Percentiles rank a stretch among this genome's conserved stretches.
phyloP scores from a whole-genome alignment of 2,329 filamentous ascomycete genomes.

The Magnaporthiopsis rhizophila region DNA sequence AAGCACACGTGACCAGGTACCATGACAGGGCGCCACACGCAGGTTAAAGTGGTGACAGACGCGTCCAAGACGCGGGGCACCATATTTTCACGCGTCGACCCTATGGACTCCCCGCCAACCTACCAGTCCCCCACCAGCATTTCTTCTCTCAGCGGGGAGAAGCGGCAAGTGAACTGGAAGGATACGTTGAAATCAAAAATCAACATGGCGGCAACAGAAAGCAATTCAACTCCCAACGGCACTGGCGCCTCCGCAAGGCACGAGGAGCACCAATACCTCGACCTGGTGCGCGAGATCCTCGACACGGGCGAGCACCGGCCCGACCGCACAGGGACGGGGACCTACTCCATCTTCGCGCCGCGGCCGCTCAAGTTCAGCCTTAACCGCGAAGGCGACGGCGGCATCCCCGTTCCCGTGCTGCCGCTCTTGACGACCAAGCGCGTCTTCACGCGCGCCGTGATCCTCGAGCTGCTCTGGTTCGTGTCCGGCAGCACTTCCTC shows the following conservation, averaged over 20 bases:
- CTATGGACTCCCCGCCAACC: not conserved
- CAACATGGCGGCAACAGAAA: not conserved
- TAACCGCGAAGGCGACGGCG: conserved; percentile 41
- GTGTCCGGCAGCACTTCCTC: conserved; percentile 78
- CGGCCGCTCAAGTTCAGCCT: conserved; percentile 80
- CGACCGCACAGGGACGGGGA: conserved; percentile 92
- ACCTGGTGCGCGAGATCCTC: conserved; percentile 80
- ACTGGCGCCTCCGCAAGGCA: conserved; percentile 33
- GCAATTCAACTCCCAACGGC: not conserved
- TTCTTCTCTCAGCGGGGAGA: no score
- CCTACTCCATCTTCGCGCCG: conserved; percentile 81
- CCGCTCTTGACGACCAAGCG: conserved; percentile 96
- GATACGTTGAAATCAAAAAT: not conserved
- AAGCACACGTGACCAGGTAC: not conserved
- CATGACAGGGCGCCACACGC: not conserved
- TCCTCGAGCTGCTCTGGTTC: conserved; percentile 96
- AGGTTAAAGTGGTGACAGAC: not conserved
- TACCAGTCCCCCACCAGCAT: not conserved
- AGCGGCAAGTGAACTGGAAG: not conserved
- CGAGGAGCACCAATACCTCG: conserved; percentile 91
- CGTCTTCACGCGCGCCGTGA: conserved; percentile 83
- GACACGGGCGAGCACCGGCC: conserved; percentile 77
- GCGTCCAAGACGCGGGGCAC: not conserved
- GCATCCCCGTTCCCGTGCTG: conserved; percentile 41
- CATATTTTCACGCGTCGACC: not conserved